Base-by-base conservation (phyloP, 2,329 filamentous ascomycete genomes). In the Canariomyces notabilis region DNA sequence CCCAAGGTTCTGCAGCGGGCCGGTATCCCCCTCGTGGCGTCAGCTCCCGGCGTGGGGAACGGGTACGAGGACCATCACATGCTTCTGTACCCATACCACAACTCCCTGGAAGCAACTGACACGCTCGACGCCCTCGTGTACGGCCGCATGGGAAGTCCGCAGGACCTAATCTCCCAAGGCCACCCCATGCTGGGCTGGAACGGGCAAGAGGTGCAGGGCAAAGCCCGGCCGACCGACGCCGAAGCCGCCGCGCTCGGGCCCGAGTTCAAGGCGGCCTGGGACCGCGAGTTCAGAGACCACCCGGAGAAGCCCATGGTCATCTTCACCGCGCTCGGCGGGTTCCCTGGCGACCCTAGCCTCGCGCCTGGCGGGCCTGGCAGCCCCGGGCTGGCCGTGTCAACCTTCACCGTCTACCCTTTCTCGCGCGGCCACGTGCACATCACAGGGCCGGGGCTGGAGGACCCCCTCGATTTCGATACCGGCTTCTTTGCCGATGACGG, bases 341-440 rank as follows among this genome's bases (percentile, higher is more conserved):
- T 70, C 56, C 62, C 72, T 1, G 71, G 67, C 0, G 68, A 75
- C 34, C 71, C 64, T 0, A 61, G 62, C 0, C 54, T 58, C 2
- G 55, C 73, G 1, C 62, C 64, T 0, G 51, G 4, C 11, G 36
- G 26, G 11, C 32, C 56, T 0, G 61, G 4, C 11, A 29, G 26
- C 15, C 32, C 56, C 0, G 61, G 55, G 36, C 63, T 80, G 22
- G 72, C 72, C 0, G 59, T 74, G 11, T 74, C 68, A 0, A 68
- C 67, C 3, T 83, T 77, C 61, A 78, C 74, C 0, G 70, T 70
- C 0, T 82, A 84, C 57, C 80, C 81, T 0, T 78, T 74, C 58
- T 83, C 78, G 1, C 74, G 79, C 0, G 81, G 81, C 2, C 68
- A 71, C 46, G 72, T 83, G 46, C 80, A 85, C 64, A 81, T 84